A percentile compares a stretch with the other conserved stretches of the same genome.
These are phyloP conservation scores for Pyricularia pennisetigena DNA, from an alignment of 2,329 filamentous ascomycete genomes.

Conservation along the genomic window DNA sequence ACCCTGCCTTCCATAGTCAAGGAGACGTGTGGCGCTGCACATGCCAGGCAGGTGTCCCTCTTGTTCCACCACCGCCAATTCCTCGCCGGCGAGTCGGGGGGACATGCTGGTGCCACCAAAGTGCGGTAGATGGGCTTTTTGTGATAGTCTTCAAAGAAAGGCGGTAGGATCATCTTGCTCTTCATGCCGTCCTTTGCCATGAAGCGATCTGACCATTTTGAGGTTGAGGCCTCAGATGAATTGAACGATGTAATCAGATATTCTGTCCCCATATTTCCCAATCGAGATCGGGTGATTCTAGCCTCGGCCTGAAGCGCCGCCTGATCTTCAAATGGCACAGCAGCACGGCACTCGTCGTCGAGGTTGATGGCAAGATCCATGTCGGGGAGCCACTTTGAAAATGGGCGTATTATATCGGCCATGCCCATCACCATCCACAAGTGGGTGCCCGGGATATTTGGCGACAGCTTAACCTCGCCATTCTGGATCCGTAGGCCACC, in stretches of 20 bases:
- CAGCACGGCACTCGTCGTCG: conserved; percentile 38
- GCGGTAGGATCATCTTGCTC: neutral
- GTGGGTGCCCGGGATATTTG: conserved; percentile 21
- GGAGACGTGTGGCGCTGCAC: conserved; percentile 24
- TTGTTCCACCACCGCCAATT: conserved; percentile 27
- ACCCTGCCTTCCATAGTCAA: conserved; percentile 22
- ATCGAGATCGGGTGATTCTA: conserved; percentile 9
- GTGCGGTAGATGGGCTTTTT: conserved; percentile 22
- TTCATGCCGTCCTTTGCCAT: neutral
- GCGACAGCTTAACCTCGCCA: conserved; percentile 18
- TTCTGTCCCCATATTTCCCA: conserved; percentile 11
- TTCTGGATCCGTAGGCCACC: conserved; percentile 22
- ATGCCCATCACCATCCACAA: conserved; percentile 27
- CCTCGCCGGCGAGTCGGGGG: conserved; percentile 33
- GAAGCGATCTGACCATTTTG: neutral
- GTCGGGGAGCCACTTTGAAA: conserved; percentile 34
- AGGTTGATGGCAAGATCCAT: conserved; percentile 43
- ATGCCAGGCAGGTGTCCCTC: conserved; percentile 21
- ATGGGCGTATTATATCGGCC: conserved; percentile 26
- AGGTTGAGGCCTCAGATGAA: neutral
- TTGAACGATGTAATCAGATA: conserved; percentile 5
- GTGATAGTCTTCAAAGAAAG: conserved; percentile 12
- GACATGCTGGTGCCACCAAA: conserved; percentile 29
- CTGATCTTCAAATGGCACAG: conserved; percentile 31
- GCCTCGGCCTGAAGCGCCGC: conserved; percentile 21